A percentile compares a stretch with the other conserved stretches of the same genome.
These are phyloP conservation scores for Plenodomus lindquistii DNA, from an alignment of 2,329 filamentous ascomycete genomes.

Conservation along the genomic window DNA sequence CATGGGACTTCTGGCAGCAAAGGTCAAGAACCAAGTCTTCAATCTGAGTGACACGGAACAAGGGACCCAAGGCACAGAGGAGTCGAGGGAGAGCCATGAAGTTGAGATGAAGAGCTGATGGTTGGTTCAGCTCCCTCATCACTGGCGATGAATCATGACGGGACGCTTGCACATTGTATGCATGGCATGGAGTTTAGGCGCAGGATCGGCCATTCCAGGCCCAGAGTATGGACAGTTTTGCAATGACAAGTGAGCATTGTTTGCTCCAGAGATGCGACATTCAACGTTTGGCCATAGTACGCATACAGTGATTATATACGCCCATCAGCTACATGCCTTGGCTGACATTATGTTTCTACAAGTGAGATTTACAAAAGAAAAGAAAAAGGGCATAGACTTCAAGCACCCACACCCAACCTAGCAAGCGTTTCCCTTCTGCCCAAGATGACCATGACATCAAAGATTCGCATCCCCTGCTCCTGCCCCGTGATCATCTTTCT, in stretches of 20 bases:
- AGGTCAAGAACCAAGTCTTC: constrained; percentile 68
- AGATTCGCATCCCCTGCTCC: constrained; percentile 40
- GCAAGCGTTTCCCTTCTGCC: constrained; percentile 36
- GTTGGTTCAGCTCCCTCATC: not conserved
- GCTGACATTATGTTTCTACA: too few relatives aligned
- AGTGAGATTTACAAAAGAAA: not conserved
- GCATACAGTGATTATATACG: not conserved
- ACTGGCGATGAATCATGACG: not conserved
- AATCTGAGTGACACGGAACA: constrained; percentile 13
- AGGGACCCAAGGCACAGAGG: not conserved
- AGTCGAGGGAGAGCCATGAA: constrained; percentile 18
- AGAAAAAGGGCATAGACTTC: not conserved
- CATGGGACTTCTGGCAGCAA: constrained; percentile 64
- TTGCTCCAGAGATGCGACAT: too few relatives aligned
- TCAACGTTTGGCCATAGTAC: not conserved
- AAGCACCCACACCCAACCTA: constrained; percentile 26
- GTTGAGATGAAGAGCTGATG: constrained; percentile 40
- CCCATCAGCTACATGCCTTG: not conserved
- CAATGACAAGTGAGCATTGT: too few relatives aligned
- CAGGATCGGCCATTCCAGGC: not conserved
- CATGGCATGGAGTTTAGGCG: constrained; percentile 12
- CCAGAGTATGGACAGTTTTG: not conserved
- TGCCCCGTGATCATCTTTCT: constrained; percentile 34
- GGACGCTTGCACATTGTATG: not conserved
- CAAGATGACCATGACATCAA: constrained; percentile 41